Evolutionary conservation across 2,329 filamentous ascomycete species (phyloP).

Genomic region (Exophiala aquamarina): DNA sequence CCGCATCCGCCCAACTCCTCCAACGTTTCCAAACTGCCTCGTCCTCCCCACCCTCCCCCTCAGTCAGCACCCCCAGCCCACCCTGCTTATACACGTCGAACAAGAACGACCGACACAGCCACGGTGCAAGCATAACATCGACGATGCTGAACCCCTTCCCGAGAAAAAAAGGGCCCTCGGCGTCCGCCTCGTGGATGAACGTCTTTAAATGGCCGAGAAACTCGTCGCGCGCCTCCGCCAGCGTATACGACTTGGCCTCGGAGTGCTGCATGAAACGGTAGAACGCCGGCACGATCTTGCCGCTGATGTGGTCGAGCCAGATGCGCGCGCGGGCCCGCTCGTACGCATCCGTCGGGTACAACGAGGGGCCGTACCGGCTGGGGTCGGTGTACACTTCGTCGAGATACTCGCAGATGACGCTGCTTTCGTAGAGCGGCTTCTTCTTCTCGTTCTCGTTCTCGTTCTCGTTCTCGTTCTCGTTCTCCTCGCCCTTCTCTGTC

Average conservation of each 20-base stretch:
- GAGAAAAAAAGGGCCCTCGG: constrained; percentile 65
- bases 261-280: constrained; percentile 61
- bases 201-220: constrained; percentile 60
- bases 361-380: constrained; percentile 41
- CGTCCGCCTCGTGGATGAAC: constrained; percentile 63
- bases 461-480: too few relatives aligned
- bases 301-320: constrained; percentile 72
- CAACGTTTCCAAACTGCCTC: constrained; percentile 64
- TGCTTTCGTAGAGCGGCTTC: constrained; percentile 68
- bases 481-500: constrained; percentile 8
- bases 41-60: constrained; percentile 52
- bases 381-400: constrained; percentile 65
- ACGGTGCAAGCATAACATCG: constrained; percentile 71
- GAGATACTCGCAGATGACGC: constrained; percentile 72
- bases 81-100: constrained; percentile 71
- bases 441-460: constrained; percentile 39
- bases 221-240: constrained; percentile 57
- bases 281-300: constrained; percentile 66
- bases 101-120: constrained; percentile 69
- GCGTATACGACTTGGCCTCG: constrained; percentile 38
- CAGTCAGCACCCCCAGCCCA: constrained; percentile 50
- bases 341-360: constrained; percentile 66
- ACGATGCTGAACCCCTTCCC: constrained; percentile 65
- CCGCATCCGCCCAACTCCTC: constrained; percentile 62
- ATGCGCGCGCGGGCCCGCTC: constrained; percentile 64